phyloP scores from a whole-genome alignment of 139 green algal species.

The Chlorella sp. region DNA sequence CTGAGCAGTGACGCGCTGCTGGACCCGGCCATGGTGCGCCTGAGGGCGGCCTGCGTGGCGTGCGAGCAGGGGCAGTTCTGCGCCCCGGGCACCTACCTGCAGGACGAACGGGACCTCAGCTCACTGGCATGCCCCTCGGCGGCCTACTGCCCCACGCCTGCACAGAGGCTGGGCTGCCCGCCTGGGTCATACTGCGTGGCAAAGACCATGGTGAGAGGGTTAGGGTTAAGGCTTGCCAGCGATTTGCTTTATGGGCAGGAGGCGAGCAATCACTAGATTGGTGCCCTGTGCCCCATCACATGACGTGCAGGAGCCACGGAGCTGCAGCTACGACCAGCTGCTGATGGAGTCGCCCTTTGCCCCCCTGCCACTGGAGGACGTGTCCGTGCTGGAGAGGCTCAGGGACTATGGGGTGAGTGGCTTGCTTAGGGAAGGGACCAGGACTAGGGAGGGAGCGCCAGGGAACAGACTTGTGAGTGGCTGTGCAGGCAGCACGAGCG shows the following conservation, averaged over 20 bases:
- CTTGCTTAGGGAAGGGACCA: neutral
- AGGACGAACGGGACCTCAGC: slow-evolving; percentile 5
- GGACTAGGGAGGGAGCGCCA: neutral
- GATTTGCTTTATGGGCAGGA: too few relatives aligned
- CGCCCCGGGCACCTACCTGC: slow-evolving; percentile 17
- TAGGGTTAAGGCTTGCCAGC: too few relatives aligned
- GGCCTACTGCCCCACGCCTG: slow-evolving; percentile 30
- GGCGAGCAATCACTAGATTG: too few relatives aligned
- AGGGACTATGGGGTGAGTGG: slow-evolving; percentile 10
- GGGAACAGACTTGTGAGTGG: too few relatives aligned
- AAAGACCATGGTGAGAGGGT: neutral
- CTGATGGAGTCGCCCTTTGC: neutral
- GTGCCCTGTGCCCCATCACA: too few relatives aligned
- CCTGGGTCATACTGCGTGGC: slow-evolving; percentile 28
- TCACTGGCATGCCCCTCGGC: slow-evolving; percentile 25
- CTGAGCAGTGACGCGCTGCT: slow-evolving; percentile 15
- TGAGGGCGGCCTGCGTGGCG: slow-evolving; percentile 24
- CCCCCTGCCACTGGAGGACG: slow-evolving; percentile 16
- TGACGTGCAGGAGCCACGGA: slow-evolving; percentile 11
- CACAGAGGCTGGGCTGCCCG: slow-evolving; percentile 7
- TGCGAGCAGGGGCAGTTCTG: slow-evolving; percentile 35
- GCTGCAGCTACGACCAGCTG: slow-evolving; percentile 26
- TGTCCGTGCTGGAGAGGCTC: slow-evolving; percentile 18
- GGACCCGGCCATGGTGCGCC: neutral
- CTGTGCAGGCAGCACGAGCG: too few relatives aligned